phyloP scores from a whole-genome alignment of 1,139 yeast genomes.

The Hemisphaericaspora subhashii region DNA sequence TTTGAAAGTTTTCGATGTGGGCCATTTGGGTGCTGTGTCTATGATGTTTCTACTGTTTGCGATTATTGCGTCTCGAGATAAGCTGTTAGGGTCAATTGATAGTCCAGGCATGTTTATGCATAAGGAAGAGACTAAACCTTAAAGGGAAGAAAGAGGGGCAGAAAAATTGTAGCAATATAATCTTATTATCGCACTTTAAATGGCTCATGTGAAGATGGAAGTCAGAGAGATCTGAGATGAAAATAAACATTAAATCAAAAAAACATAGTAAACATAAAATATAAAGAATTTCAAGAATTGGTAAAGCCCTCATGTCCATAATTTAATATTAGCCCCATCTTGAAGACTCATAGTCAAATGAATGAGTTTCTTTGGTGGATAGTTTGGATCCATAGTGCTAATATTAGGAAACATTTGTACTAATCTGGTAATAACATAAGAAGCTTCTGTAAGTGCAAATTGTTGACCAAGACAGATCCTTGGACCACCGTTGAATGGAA shows the following conservation, averaged over 20 bases:
- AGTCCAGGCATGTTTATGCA: background rate
- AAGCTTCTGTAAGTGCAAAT: conserved; percentile 58
- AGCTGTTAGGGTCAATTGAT: background rate
- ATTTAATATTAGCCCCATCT: conserved; percentile 25
- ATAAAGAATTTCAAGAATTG: no score
- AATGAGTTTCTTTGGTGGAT: conserved; percentile 32
- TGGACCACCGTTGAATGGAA: conserved; percentile 65
- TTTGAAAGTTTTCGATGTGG: background rate
- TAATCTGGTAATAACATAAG: conserved; percentile 48
- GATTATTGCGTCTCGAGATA: background rate
- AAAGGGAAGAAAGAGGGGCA: no score
- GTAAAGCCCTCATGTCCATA: no score
- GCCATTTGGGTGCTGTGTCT: conserved; percentile 1
- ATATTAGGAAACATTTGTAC: conserved; percentile 42
- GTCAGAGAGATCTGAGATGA: no score
- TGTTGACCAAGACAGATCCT: conserved; percentile 63
- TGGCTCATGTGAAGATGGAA: no score
- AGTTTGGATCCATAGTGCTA: conserved; percentile 23
- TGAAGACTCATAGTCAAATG: conserved; percentile 32
- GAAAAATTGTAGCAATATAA: no score
- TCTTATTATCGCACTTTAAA: no score
- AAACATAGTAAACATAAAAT: background rate
- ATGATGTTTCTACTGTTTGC: background rate
- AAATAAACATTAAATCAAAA: background rate
- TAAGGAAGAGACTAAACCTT: no score